Conservation (phyloP, 2,329 filamentous ascomycete species). For the Gliomastix tumulicola region DNA sequence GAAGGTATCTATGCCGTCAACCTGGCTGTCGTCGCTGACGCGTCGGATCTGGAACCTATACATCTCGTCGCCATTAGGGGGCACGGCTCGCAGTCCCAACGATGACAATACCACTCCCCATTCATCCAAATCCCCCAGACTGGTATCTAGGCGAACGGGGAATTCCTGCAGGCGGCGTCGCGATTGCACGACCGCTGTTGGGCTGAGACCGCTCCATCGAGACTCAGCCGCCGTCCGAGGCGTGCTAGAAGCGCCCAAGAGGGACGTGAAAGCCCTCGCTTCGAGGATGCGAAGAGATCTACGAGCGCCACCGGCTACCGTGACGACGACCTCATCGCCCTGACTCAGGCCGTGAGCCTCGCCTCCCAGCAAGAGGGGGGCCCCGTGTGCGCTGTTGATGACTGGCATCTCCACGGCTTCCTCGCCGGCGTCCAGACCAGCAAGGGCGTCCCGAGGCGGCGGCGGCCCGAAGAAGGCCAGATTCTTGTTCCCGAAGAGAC, state of each 20-base stretch:
- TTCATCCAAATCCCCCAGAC: background rate
- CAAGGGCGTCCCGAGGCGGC: no score
- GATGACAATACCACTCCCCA: background rate
- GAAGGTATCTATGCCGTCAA: no score
- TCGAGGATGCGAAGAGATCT: no score
- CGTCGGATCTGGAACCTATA: background rate
- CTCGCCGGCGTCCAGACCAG: background rate
- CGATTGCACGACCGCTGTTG: background rate
- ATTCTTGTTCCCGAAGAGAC: background rate
- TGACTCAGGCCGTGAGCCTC: background rate
- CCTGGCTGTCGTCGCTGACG: background rate
- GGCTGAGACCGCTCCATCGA: background rate
- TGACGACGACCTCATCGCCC: background rate
- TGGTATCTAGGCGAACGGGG: background rate
- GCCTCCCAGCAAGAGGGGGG: background rate
- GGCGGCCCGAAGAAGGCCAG: background rate
- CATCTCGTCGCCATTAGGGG: background rate
- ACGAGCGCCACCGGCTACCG: no score
- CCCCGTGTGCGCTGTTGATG: background rate
- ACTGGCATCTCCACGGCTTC: background rate
- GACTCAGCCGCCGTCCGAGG: no score
- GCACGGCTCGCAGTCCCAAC: background rate
- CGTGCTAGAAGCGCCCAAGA: no score
- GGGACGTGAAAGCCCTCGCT: no score
- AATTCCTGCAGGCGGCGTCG: background rate